Evolutionary conservation across 345 rosid genomes (phyloP), one percentile per base, ranked within the genome.

Genomic region (Carallia brachiata): DNA sequence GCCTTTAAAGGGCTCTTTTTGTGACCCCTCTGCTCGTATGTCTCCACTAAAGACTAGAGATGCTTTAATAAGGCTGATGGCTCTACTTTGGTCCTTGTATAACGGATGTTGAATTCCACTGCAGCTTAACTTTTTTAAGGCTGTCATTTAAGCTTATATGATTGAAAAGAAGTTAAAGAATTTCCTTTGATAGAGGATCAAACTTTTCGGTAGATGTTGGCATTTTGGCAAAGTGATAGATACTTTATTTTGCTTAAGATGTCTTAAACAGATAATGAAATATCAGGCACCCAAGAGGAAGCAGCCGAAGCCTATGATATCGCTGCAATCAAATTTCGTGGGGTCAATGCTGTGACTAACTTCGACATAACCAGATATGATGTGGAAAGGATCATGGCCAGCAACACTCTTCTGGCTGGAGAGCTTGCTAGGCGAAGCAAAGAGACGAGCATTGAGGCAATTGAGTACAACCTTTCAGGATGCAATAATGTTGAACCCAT

Each of bases 281-380:
- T 67, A 48, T 31, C 75, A 88, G 93, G 93, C 73, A 88, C 96
- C 34, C 96, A 90, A 74, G 96, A 90, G 80, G 96, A 90, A 81
- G 96, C 96, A 16, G 96, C 96, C 0, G 96, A 90, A 72, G 89
- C 96, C 30, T 90, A 90, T 63, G 96, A 90, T 67, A 50, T 90
- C 4, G 96, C 96, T 8, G 96, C 96, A 0, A 88, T 90, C 40
- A 90, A 90, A 82, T 90, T 90, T 67, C 89, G 96, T 0, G 96
- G 96, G 5, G 87, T 76, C 0, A 90, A 86, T 65, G 96, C 96
- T 1, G 96, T 90, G 56, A 90, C 96, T 13, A 90, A 90, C 79
- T 90, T 90, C 2, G 93, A 88, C 84, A 86, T 86, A 10, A 78
- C 86, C 2, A 80, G 93, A 66, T 90, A 90, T 32, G 85, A 90